Percentiles rank a stretch among this genome's conserved stretches.
Conservation (phyloP, 2,329 filamentous ascomycete species). For the Aspergillus hiratsukae region DNA sequence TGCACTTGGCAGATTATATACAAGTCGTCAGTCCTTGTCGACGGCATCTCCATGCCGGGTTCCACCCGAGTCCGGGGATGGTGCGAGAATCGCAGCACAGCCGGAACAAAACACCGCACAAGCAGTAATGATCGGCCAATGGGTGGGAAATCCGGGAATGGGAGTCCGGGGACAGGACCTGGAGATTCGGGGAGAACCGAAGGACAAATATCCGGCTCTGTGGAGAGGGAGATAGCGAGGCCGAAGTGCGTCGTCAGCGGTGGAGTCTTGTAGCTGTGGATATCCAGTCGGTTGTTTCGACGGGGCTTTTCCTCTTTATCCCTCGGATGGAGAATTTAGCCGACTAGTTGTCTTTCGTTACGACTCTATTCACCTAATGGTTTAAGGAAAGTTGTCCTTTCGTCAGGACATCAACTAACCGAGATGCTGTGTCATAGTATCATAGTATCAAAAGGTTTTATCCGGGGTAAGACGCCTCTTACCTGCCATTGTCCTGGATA, state of each 20-base stretch:
- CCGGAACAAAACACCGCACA: background rate
- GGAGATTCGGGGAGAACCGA: slow-evolving; percentile 1
- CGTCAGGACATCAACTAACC: background rate
- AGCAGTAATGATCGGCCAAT: slow-evolving; percentile 10
- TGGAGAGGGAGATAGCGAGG: background rate
- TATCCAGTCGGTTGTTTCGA: slow-evolving; percentile 16
- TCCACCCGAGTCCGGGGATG: slow-evolving; percentile 3
- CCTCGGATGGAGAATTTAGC: slow-evolving; percentile 9
- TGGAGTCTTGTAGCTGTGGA: slow-evolving; percentile 2
- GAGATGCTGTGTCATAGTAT: background rate
- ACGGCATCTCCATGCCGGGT: background rate
- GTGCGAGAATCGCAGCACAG: slow-evolving; percentile 9
- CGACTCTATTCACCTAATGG: background rate
- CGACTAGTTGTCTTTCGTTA: background rate
- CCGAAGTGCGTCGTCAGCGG: slow-evolving; percentile 10
- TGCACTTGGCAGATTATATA: slow-evolving; percentile 1
- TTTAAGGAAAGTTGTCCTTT: background rate
- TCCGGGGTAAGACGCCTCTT: background rate
- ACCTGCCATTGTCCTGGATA: background rate
- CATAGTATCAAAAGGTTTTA: background rate
- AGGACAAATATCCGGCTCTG: slow-evolving; percentile 10
- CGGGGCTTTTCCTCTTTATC: slow-evolving; percentile 12
- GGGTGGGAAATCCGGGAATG: slow-evolving; percentile 1
- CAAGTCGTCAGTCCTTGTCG: background rate
- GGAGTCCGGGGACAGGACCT: background rate